A percentile compares a stretch with the other conserved stretches of the same genome.
Conservation (phyloP, 1,139 yeast genomes). For the Geotrichum carabidarum region DNA sequence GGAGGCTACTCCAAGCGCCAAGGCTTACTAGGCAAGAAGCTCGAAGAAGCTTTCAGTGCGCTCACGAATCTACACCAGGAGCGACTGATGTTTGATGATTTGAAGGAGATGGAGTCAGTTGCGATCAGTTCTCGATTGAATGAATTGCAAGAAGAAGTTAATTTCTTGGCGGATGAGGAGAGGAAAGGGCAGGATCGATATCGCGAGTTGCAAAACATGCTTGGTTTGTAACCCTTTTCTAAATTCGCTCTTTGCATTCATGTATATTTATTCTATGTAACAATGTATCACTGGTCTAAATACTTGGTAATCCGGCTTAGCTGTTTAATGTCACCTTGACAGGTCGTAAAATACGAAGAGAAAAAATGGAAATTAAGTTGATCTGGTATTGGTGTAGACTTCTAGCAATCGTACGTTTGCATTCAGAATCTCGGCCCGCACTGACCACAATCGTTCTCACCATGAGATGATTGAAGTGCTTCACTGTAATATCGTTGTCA, state of each 20-base stretch:
- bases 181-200: constrained; percentile 37
- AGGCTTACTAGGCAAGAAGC: constrained; percentile 32
- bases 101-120: constrained; percentile 35
- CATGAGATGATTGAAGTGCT: too few species aligned
- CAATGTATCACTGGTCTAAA: too few species aligned
- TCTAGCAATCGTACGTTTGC: too few species aligned
- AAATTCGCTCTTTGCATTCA: neutral
- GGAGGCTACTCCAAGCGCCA: constrained; percentile 40
- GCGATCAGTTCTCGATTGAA: constrained; percentile 36
- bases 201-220: constrained; percentile 25
- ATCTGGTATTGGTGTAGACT: too few species aligned
- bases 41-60: constrained; percentile 31
- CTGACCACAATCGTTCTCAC: too few species aligned
- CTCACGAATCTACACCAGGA: constrained; percentile 32
- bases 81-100: constrained; percentile 28
- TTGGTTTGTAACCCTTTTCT: neutral
- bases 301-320: too few species aligned
- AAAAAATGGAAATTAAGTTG: too few species aligned
- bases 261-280: neutral
- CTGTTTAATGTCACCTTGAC: too few species aligned
- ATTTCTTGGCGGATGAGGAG: constrained; percentile 41
- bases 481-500: too few species aligned
- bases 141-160: constrained; percentile 41
- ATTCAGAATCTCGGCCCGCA: too few species aligned
- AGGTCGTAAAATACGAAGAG: too few species aligned